Evolutionary conservation across 2,329 filamentous ascomycete genomes (phyloP), one percentile per base, ranked within the genome.

Genomic region (Plectosphaerella cucumerina): DNA sequence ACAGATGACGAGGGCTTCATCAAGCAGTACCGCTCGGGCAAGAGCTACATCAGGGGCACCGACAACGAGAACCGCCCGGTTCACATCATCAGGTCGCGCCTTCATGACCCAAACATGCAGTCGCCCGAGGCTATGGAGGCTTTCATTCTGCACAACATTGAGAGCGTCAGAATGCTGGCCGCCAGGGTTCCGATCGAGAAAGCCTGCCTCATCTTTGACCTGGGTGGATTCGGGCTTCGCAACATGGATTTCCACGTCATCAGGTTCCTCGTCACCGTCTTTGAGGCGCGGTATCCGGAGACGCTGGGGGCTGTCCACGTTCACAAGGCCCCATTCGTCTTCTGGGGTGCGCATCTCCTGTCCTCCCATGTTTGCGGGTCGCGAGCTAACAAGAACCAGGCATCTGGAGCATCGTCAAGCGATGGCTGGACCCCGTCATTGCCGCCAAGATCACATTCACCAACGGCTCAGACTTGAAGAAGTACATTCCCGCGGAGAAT

Each of bases 231-330:
- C 62, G 79, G 79, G 14, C 73, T 90, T 63, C 77, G 82, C 11
- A 90, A 90, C 68, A 89, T 90, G 77, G 87, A 90, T 66, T 90
- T 89, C 63, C 77, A 82, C 0, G 85, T 86, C 0, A 84, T 90
- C 48, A 90, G 88, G 59, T 90, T 89, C 70, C 86, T 90, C 72
- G 87, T 90, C 67, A 87, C 89, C 59, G 86, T 85, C 61, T 88
- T 90, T 59, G 87, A 90, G 69, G 86, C 87, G 46, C 87, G 89
- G 61, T 90, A 90, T 60, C 87, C 87, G 2, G 87, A 90, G 64
- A 87, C 82, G 1, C 73, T 90, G 2, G 86, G 85, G 35, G 72
- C 78, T 2, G 84, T 90, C 4, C 78, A 89, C 41, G 84, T 90
- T 44, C 87, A 90, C 72, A 89, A 89, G 63, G 80, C 86, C 0